Evolutionary conservation across 805 yeast genomes (phyloP), one percentile per base, ranked within the genome.

Genomic region (Ogataea pini): DNA sequence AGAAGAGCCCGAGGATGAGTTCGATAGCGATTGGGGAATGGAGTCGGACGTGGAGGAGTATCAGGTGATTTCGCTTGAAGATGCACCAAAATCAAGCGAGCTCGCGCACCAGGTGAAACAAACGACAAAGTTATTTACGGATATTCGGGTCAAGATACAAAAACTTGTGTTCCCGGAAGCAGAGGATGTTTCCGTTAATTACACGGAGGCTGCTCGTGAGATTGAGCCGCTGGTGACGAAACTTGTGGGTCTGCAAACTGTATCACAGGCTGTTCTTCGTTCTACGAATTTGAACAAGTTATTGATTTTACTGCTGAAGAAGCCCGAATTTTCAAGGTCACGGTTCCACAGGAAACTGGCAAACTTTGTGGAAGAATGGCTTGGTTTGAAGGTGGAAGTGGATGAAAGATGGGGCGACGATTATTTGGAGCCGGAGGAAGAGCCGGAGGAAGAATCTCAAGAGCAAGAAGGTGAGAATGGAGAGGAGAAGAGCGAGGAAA

Each of bases 381-480:
- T 67, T 39, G 63, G 51, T 5, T 42, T 66, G 6, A 50, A 49
- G 4, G 58, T 72, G 24, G 50, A 51, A 2, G 58, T 53, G 3
- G 72, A 71, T 41, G 63, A 61, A 17, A 58, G 54, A 28, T 60
- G 62, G 60, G 50, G 50, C 10, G 66, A 59, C 48, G 60, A 50
- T 17, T 61, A 60, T 25, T 47, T 40, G 54, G 56, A 36, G 36
- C 52, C 40, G 31, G 51, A 39, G 44, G 42, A 17, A 31, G 57
- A 53, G 20, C 48, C 74, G 75, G 58, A 77, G 82, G 29, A 70
- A 94, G 45, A 91, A 75, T 77, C 47, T 76, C 70, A 19, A 62
- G 58, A 29, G 31, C 42, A 19, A 22, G 16, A 40, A 7, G 42
- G 17, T 18, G 36, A 20, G 16, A 17, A 36, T 6, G 22, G 25